Evolutionary conservation across 208 protist genomes (phyloP).

Genomic region (Wallacemonas sp.): DNA sequence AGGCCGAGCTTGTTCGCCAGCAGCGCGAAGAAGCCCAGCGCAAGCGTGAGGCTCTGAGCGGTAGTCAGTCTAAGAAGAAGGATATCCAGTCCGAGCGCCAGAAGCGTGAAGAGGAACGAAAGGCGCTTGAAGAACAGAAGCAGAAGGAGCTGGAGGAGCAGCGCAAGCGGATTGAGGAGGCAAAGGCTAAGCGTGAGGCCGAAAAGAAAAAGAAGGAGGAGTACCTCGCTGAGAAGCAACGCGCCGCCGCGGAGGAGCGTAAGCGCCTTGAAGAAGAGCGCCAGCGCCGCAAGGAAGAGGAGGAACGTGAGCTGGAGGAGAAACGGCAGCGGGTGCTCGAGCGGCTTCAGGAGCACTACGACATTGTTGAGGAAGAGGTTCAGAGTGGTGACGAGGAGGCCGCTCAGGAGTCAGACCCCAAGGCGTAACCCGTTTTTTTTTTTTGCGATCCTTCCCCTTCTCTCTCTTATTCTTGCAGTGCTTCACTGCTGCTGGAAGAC

Average conservation of each 20-base stretch:
- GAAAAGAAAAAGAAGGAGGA: conserved; percentile 25
- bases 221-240: conserved; percentile 32
- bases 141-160: conserved; percentile 15
- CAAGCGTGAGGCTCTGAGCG: not conserved
- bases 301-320: conserved; percentile 44
- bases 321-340: conserved; percentile 44
- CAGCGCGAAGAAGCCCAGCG: conserved; percentile 30
- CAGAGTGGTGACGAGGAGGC: not conserved
- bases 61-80: conserved; percentile 23
- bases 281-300: conserved; percentile 44
- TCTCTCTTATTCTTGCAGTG: not conserved
- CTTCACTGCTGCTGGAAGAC: too few species aligned
- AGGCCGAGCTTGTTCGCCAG: conserved; percentile 20
- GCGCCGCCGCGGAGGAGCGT: conserved; percentile 33
- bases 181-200: conserved; percentile 1
- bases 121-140: conserved; percentile 16
- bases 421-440: conserved; percentile 8
- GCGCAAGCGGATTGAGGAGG: conserved; percentile 13
- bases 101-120: conserved; percentile 24
- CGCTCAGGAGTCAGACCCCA: not conserved
- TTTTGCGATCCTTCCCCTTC: not conserved
- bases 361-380: conserved; percentile 44
- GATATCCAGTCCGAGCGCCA: not conserved
- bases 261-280: conserved; percentile 39
- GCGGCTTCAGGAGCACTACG: conserved; percentile 60